Evolutionary conservation across 306 rosid species (phyloP).

Genomic region (Malus fusca): DNA sequence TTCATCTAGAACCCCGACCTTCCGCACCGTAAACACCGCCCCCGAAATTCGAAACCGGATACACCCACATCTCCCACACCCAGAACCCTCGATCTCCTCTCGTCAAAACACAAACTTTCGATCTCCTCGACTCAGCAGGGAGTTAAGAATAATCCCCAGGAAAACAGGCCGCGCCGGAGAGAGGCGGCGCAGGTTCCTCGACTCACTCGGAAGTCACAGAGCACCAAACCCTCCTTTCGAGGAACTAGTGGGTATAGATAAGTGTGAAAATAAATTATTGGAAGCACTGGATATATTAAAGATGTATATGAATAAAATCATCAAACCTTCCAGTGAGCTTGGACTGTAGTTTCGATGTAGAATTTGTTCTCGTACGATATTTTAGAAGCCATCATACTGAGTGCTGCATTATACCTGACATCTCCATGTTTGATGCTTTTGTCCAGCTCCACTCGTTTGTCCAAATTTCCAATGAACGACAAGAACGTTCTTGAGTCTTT

Average conservation of each 20-base stretch:
- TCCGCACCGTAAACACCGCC: accelerated
- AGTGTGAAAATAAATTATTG: no score
- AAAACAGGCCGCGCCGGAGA: no score
- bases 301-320: not conserved
- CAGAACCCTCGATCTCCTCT: no score
- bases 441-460: constrained; percentile 37
- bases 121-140: accelerated
- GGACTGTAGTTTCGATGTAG: constrained; percentile 28
- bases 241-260: no score
- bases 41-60: no score
- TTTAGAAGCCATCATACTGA: constrained; percentile 65
- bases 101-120: no score
- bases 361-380: constrained; percentile 48
- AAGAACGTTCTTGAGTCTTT: constrained; percentile 23
- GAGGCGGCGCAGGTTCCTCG: no score
- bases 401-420: constrained; percentile 32
- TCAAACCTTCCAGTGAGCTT: constrained; percentile 17
- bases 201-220: no score
- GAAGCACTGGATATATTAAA: not conserved
- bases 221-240: no score
- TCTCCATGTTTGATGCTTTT: constrained; percentile 33
- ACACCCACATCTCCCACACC: no score
- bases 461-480: constrained; percentile 55
- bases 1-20: no score
- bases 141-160: no score